A percentile compares a stretch with the other conserved stretches of the same genome.
Conservation (phyloP, 441 rosid species). For the Rhodomyrtus psidioides region DNA sequence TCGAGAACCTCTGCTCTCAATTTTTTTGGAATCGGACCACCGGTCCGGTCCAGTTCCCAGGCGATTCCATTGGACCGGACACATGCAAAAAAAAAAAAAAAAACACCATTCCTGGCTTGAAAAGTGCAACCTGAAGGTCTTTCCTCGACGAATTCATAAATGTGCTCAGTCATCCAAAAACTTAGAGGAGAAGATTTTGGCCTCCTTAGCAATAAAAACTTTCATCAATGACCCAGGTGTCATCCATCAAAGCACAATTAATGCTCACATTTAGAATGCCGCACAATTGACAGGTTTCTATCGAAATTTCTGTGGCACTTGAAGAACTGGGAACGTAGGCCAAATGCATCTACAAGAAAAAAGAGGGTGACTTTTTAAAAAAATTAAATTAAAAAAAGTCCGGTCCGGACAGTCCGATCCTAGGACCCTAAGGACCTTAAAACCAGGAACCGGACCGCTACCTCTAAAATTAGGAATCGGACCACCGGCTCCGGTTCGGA, state of each 20-base stretch:
- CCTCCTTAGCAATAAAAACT: slow-evolving; percentile 49
- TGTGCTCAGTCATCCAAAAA: slow-evolving; percentile 60
- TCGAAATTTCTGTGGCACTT: slow-evolving; percentile 27
- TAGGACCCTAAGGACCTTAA: too few species aligned
- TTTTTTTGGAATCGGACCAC: too few species aligned
- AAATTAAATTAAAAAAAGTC: too few species aligned
- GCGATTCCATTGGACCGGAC: too few species aligned
- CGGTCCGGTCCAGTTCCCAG: too few species aligned
- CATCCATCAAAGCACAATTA: neutral
- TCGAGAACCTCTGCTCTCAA: too few species aligned
- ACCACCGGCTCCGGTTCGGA: too few species aligned
- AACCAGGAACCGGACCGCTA: too few species aligned
- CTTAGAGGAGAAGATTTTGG: slow-evolving; percentile 57
- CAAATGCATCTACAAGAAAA: slow-evolving; percentile 32
- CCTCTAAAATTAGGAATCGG: too few species aligned
- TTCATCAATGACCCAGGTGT: slow-evolving; percentile 42
- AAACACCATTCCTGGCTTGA: slow-evolving; percentile 10
- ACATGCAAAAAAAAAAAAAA: too few species aligned
- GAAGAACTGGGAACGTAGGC: slow-evolving; percentile 50
- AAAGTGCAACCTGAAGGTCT: slow-evolving; percentile 29
- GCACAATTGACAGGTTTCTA: neutral
- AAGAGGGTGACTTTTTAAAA: too few species aligned
- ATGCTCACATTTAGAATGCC: neutral
- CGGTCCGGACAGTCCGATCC: too few species aligned
- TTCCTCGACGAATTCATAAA: slow-evolving; percentile 51